phyloP scores from a whole-genome alignment of 148 eudicot species.

The Rhododendron ferrugineum region DNA sequence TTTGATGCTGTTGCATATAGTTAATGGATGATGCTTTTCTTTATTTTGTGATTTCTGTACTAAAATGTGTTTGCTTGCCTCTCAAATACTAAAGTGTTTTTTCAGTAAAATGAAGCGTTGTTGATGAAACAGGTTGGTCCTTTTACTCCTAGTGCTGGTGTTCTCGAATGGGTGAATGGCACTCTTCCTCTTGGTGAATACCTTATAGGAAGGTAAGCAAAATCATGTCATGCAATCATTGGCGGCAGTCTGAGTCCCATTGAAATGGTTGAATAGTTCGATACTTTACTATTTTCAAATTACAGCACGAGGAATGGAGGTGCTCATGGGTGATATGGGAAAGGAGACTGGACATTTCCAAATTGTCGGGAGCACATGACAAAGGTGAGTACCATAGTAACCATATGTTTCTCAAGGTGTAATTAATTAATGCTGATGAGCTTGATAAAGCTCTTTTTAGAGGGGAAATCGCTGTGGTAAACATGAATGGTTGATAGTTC shows the following conservation, averaged over 20 bases:
- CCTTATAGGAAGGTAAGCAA: conserved; percentile 83
- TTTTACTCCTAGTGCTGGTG: conserved; percentile 99
- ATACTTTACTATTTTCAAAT: conserved; percentile 8
- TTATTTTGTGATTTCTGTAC: not conserved
- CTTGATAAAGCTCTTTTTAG: not conserved
- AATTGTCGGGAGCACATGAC: conserved; percentile 92
- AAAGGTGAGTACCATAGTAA: conserved; percentile 36
- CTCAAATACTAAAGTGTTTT: not conserved
- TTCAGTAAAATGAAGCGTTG: not conserved
- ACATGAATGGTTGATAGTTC: not conserved
- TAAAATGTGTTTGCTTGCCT: not conserved
- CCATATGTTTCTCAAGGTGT: conserved; percentile 1
- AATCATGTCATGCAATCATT: conserved; percentile 8
- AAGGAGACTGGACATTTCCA: conserved; percentile 80
- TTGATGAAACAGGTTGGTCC: conserved; percentile 68
- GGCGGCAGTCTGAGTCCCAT: not conserved
- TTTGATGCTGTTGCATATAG: not conserved
- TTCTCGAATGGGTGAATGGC: conserved; percentile 96
- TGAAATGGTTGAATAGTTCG: conserved; percentile 5
- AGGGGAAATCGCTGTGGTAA: not conserved
- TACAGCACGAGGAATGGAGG: conserved; percentile 89
- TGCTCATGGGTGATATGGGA: conserved; percentile 95
- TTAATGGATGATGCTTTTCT: conserved; percentile 8
- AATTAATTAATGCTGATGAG: not conserved
- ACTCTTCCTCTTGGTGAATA: conserved; percentile 95